phyloP scores from a whole-genome alignment of 2,329 filamentous ascomycete genomes.

The Plectosphaerella plurivora region DNA sequence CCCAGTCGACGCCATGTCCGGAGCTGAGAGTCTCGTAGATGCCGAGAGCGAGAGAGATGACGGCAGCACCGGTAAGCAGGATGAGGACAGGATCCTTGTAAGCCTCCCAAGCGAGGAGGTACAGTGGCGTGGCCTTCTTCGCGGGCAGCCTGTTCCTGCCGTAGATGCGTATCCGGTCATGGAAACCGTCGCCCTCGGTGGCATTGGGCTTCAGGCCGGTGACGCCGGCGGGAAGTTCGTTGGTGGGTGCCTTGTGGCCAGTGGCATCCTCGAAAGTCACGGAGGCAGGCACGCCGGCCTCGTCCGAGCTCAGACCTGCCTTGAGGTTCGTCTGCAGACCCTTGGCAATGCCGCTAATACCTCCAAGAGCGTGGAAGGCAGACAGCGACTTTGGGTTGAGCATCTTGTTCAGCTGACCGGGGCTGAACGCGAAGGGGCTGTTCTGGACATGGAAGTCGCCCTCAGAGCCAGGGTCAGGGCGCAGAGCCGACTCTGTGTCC shows the following conservation, averaged over 20 bases:
- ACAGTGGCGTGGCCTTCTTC: constrained; percentile 58
- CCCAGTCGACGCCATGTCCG: constrained; percentile 54
- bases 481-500: constrained; percentile 47
- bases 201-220: constrained; percentile 5
- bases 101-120: constrained; percentile 60
- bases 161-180: constrained; percentile 54
- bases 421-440: constrained; percentile 70
- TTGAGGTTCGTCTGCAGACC: constrained; percentile 61
- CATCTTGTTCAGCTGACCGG: constrained; percentile 69
- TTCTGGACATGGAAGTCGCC: constrained; percentile 66
- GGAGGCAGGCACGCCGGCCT: constrained; percentile 55
- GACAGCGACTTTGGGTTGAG: constrained; percentile 70
- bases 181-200: constrained; percentile 15
- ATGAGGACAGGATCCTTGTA: constrained; percentile 68
- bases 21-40: constrained; percentile 61
- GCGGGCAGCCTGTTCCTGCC: constrained; percentile 57
- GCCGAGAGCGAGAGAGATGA: constrained; percentile 61
- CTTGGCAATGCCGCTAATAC: constrained; percentile 63
- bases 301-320: constrained; percentile 65
- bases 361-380: constrained; percentile 68
- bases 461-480: constrained; percentile 67
- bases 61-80: constrained; percentile 59
- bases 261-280: constrained; percentile 67
- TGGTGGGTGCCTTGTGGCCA: background rate
- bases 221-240: background rate